Conservation (phyloP, 1,139 yeast genomes). For the Candida labiduridarum region DNA sequence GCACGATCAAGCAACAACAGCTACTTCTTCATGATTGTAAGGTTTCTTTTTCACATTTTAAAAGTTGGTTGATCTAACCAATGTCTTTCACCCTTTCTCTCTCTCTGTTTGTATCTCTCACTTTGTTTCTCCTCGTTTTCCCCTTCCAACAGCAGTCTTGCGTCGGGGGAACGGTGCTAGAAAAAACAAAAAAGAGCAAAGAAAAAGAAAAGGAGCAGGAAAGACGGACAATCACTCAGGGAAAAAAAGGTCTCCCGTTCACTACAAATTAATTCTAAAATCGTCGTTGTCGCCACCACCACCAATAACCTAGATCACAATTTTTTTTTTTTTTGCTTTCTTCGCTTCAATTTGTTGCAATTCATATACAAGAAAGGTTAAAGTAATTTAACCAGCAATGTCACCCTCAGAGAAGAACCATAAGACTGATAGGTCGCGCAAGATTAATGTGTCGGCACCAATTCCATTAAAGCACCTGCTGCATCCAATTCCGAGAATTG, state of each 20-base stretch:
- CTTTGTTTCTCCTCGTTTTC: too few relatives aligned
- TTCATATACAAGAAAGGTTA: neutral
- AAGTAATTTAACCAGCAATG: slow-evolving; percentile 2
- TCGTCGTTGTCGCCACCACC: slow-evolving; percentile 3
- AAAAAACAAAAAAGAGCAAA: neutral
- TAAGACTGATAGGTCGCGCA: slow-evolving; percentile 6
- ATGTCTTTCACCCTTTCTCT: too few relatives aligned
- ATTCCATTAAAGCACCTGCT: slow-evolving; percentile 20
- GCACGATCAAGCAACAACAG: neutral
- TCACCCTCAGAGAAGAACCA: slow-evolving; percentile 5
- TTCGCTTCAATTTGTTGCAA: neutral
- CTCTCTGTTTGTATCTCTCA: too few relatives aligned
- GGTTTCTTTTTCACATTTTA: neutral
- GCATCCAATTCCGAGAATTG: slow-evolving; percentile 13
- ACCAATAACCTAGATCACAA: slow-evolving; percentile 2
- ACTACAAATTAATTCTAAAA: neutral
- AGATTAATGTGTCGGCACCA: slow-evolving; percentile 21
- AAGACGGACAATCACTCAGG: neutral
- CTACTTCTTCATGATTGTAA: neutral
- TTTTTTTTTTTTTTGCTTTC: neutral
- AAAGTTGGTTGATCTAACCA: neutral
- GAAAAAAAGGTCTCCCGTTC: slow-evolving; percentile 2
- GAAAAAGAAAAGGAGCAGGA: neutral
- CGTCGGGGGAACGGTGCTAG: neutral
- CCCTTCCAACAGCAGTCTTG: too few relatives aligned